Conservation (phyloP, 2,329 filamentous ascomycete species). For the Ascochyta clinopodiicola region DNA sequence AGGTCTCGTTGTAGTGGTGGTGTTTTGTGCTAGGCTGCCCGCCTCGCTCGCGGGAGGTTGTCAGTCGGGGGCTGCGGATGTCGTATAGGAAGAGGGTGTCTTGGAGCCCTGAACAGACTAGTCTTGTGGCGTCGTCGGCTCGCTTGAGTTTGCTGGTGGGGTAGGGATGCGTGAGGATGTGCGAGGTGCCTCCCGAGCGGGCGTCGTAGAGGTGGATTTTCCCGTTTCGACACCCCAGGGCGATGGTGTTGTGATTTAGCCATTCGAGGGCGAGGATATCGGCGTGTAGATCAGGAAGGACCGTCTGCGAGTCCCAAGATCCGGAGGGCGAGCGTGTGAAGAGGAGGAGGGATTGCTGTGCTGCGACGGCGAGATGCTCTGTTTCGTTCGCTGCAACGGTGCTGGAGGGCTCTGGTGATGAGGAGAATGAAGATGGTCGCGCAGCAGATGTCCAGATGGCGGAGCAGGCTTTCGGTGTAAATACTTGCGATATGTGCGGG, state of each 20-base stretch:
- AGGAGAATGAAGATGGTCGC: conserved; percentile 25
- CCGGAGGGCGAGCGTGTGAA: conserved; percentile 29
- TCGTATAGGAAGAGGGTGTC: conserved; percentile 43
- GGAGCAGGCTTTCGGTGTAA: conserved; percentile 31
- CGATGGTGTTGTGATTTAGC: conserved; percentile 40
- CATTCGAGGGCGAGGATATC: conserved; percentile 46
- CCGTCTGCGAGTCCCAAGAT: conserved; percentile 27
- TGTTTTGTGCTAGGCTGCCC: background rate
- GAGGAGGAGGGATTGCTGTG: conserved; percentile 33
- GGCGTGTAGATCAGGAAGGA: conserved; percentile 16
- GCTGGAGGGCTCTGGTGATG: conserved; percentile 14
- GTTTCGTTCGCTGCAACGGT: conserved; percentile 27
- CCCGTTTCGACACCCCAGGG: conserved; percentile 42
- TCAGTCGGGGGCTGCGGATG: conserved; percentile 29
- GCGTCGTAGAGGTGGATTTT: conserved; percentile 44
- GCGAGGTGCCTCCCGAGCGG: conserved; percentile 31
- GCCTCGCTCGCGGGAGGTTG: background rate
- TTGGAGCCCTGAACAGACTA: conserved; percentile 38
- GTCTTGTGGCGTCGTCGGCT: conserved; percentile 33
- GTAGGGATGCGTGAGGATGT: conserved; percentile 35
- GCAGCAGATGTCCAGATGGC: conserved; percentile 40
- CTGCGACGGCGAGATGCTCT: conserved; percentile 44
- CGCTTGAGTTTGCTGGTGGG: conserved; percentile 32
- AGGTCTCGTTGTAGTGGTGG: conserved; percentile 25
- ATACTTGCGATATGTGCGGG: conserved; percentile 37